Percentiles rank a stretch among this genome's conserved stretches.
Evolutionary conservation across 139 green algal species (phyloP).

Genomic region (Eudorina sp.): DNA sequence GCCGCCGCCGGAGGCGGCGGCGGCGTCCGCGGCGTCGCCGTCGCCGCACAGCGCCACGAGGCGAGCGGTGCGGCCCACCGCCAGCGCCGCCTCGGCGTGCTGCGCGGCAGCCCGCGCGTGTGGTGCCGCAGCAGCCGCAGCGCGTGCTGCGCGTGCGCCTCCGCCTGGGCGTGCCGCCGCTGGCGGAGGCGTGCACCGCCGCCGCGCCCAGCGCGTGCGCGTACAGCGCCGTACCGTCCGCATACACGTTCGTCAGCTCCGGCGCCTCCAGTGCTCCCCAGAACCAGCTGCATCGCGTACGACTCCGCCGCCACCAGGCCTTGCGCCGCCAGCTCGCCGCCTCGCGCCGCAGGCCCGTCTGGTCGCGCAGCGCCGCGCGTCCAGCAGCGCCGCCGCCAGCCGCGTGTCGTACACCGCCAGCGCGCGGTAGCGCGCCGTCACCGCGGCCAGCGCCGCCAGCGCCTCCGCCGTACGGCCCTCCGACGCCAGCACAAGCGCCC

Average conservation of each 20-base stretch:
- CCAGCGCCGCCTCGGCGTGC: conserved; percentile 46
- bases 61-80: conserved; percentile 45
- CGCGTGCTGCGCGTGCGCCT: not conserved
- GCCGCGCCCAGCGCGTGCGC: conserved; percentile 16
- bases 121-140: conserved; percentile 52
- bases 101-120: conserved; percentile 49
- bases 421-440: conserved; percentile 23
- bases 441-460: conserved; percentile 36
- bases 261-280: conserved; percentile 35
- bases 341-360: conserved; percentile 45
- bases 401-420: conserved; percentile 44
- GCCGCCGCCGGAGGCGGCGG: not conserved
- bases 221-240: conserved; percentile 46
- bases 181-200: not conserved
- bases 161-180: conserved; percentile 20
- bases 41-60: conserved; percentile 32
- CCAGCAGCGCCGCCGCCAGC: conserved; percentile 36
- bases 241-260: conserved; percentile 66
- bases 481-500: conserved; percentile 9
- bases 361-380: conserved; percentile 47
- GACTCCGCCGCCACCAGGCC: conserved; percentile 7
- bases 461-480: conserved; percentile 48
- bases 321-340: conserved; percentile 22
- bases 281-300: conserved; percentile 40
- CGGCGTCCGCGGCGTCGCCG: not conserved